These are phyloP conservation scores for Pseudogymnoascus sp. DNA, from an alignment of 2,329 filamentous ascomycete genomes.

Conservation along the genomic window DNA sequence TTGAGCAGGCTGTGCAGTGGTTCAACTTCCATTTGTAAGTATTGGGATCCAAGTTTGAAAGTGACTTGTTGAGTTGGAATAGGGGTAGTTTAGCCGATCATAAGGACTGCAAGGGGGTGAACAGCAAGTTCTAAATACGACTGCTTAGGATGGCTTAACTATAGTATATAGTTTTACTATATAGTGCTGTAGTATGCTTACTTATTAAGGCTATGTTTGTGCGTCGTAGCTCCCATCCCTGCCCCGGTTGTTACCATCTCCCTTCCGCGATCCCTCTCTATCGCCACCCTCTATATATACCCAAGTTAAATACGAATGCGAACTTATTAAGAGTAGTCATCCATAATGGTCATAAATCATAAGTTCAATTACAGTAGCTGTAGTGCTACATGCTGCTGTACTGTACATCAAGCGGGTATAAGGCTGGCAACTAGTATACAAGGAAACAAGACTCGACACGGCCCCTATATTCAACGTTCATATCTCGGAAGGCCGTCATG, in stretches of 20 bases:
- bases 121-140: background rate
- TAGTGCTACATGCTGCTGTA: background rate
- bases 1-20: constrained; percentile 70
- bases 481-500: constrained; percentile 26
- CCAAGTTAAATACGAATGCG: background rate
- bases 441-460: constrained; percentile 1
- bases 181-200: background rate
- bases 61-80: constrained; percentile 1
- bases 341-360: constrained; percentile 1
- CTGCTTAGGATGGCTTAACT: background rate
- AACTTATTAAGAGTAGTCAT: background rate
- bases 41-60: background rate
- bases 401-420: constrained; percentile 4
- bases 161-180: background rate
- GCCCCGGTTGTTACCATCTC: background rate
- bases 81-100: background rate
- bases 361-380: background rate
- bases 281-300: background rate
- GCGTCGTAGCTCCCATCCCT: background rate
- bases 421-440: constrained; percentile 6
- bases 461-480: constrained; percentile 22
- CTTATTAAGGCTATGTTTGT: background rate
- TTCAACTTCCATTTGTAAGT: constrained; percentile 50
- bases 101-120: background rate
- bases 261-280: background rate